Percentiles rank a stretch among this genome's conserved stretches.
These are phyloP conservation scores for Candida tetrigidarum DNA, from an alignment of 1,139 yeast species.

Conservation along the genomic window DNA sequence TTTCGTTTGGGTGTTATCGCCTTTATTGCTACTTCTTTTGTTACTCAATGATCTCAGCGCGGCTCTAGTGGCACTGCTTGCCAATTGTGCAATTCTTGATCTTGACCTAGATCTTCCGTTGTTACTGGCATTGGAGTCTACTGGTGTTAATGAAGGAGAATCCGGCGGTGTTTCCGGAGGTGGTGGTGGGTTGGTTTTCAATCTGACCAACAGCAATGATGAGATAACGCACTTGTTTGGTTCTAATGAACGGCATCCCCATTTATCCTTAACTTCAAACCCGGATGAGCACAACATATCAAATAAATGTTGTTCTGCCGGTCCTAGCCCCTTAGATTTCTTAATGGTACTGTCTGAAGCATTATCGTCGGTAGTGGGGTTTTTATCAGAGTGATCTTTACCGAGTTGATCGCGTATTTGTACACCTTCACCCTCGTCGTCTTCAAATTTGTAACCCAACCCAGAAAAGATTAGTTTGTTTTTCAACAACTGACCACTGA, in stretches of 20 bases:
- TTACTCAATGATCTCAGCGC: conserved; percentile 58
- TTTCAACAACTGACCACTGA: conserved; percentile 55
- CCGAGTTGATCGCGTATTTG: conserved; percentile 1
- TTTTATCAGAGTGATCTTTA: no score
- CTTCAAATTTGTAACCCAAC: conserved; percentile 47
- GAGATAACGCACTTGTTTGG: conserved; percentile 86
- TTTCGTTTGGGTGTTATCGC: conserved; percentile 58
- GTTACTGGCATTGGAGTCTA: conserved; percentile 42
- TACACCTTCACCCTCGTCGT: conserved; percentile 9
- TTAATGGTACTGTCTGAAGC: neutral
- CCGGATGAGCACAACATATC: conserved; percentile 97
- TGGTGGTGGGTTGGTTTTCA: conserved; percentile 38
- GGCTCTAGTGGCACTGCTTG: conserved; percentile 47
- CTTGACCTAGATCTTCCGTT: conserved; percentile 50
- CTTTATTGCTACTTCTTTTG: conserved; percentile 35
- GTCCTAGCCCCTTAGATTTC: conserved; percentile 58
- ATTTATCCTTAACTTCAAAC: conserved; percentile 62
- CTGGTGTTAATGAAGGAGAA: conserved; percentile 54
- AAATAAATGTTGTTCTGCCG: conserved; percentile 93
- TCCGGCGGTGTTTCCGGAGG: conserved; percentile 38
- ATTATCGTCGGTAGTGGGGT: neutral
- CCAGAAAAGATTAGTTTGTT: conserved; percentile 78
- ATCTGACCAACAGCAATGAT: conserved; percentile 80
- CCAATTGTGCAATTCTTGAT: conserved; percentile 45
- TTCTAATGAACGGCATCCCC: conserved; percentile 91